Evolutionary conservation across 441 rosid genomes (phyloP).

Genomic region (Iberis amara): DNA sequence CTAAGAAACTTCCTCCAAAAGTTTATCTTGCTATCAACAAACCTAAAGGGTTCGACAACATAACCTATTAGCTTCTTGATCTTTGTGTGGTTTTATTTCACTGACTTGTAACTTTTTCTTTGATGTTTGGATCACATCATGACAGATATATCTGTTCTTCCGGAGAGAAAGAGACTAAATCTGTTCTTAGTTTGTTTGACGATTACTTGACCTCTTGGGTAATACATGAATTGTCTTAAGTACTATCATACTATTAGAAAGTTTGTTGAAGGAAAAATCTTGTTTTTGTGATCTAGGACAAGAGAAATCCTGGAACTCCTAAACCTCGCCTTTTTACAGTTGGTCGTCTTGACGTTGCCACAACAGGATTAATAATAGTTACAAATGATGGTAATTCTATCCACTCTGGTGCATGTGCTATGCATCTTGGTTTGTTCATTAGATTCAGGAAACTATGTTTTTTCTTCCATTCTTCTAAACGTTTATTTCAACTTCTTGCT

Average conservation of each 20-base stretch:
- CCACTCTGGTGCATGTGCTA: constrained; percentile 4
- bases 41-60: constrained; percentile 79
- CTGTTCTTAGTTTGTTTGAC: constrained; percentile 61
- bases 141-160: constrained; percentile 87
- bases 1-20: constrained; percentile 80
- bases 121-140: constrained; percentile 21
- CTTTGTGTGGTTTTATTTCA: background rate
- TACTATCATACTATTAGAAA: background rate
- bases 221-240: constrained; percentile 15
- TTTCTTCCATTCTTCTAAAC: constrained; percentile 19
- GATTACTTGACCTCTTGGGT: constrained; percentile 74
- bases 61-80: background rate
- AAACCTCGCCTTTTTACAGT: constrained; percentile 89
- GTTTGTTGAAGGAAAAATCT: background rate
- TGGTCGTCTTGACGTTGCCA: constrained; percentile 95
- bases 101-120: constrained; percentile 11
- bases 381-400: constrained; percentile 70
- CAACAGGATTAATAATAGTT: constrained; percentile 70
- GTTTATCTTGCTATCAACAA: constrained; percentile 83
- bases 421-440: constrained; percentile 17
- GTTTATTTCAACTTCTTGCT: constrained; percentile 20
- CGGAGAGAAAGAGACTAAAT: constrained; percentile 70
- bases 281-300: constrained; percentile 38
- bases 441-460: background rate
- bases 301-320: constrained; percentile 60